These are phyloP conservation scores for Acanthamoeba lenticulata DNA, from an alignment of 208 protist genomes.

Conservation along the genomic window DNA sequence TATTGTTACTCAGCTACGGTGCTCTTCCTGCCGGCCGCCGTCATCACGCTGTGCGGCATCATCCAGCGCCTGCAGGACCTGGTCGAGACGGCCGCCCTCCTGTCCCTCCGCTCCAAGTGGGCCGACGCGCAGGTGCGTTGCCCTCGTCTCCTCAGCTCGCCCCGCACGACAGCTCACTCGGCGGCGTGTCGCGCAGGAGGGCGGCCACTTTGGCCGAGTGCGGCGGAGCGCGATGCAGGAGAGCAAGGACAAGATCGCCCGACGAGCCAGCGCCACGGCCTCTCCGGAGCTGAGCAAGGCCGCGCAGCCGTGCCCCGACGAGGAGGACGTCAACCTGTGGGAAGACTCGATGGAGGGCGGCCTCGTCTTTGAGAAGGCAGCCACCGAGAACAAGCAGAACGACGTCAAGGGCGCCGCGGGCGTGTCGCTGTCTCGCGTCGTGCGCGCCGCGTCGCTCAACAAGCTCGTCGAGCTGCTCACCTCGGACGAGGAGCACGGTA, in stretches of 20 bases:
- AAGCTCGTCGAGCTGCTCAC: conserved; percentile 57
- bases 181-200: neutral
- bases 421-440: neutral
- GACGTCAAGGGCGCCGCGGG: neutral
- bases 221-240: neutral
- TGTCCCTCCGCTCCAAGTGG: neutral
- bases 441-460: conserved; percentile 43
- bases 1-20: neutral
- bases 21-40: neutral
- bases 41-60: neutral
- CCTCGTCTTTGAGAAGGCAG: neutral
- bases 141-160: no score
- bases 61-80: neutral
- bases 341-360: conserved; percentile 4
- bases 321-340: neutral
- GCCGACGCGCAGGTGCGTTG: neutral
- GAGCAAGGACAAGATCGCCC: neutral
- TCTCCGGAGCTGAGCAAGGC: neutral
- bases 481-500: neutral
- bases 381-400: neutral
- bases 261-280: neutral
- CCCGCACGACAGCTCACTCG: neutral
- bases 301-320: neutral
- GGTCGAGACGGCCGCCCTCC: neutral
- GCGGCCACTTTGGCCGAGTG: neutral